Evolutionary conservation across 1,284 basidiomycete genomes (phyloP), one percentile per base, ranked within the genome.

Genomic region (Puccinia sorghi): DNA sequence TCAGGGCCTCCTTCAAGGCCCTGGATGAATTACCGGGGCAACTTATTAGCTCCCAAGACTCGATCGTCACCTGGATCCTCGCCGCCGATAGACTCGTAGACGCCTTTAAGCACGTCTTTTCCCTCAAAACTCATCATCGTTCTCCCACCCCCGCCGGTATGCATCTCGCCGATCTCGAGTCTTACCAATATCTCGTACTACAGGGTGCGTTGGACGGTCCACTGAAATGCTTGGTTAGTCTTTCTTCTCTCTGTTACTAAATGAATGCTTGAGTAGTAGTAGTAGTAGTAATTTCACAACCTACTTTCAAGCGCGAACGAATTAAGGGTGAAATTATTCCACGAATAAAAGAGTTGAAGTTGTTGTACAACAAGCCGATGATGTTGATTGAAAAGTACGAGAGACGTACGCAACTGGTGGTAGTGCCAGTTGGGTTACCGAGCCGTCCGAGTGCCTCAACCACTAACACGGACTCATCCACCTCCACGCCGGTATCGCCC

Each of bases 321-420:
- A 48, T 66, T 15, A 50, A 41, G 25, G 25, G 4, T 12, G 64
- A 66, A 25, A 66, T 66, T 32, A 48, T 46, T 8, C 64, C 64
- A 7, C 41, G 46, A 3, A 66, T 66, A 20, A 25, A 66, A 8
- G 39, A 66, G 46, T 27, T 66, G 7, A 66, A 66, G 25, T 17
- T 5, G 13, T 25, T 66, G 25, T 66, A 66, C 64, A 66, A 8
- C 13, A 66, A 66, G 15, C 64, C 64, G 20, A 22, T 66, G 41
- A 46, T 66, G 46, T 13, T 66, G 15, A 66, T 66, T n/a, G 64
- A 66, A 1, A 46, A 48, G 46, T 66, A 66, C 46, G 64, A 66
- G 46, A 66, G 39, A 20, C 20, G 64, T 4, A 12, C 2, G 3
- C 64, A 66, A 12, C 20, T 8, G 64, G 32, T 39, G 7, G 39